Percentiles rank a stretch among this genome's conserved stretches.
phyloP scores from a whole-genome alignment of 176 grass and related monocot genomes.

The Bothriochloa decipiens region DNA sequence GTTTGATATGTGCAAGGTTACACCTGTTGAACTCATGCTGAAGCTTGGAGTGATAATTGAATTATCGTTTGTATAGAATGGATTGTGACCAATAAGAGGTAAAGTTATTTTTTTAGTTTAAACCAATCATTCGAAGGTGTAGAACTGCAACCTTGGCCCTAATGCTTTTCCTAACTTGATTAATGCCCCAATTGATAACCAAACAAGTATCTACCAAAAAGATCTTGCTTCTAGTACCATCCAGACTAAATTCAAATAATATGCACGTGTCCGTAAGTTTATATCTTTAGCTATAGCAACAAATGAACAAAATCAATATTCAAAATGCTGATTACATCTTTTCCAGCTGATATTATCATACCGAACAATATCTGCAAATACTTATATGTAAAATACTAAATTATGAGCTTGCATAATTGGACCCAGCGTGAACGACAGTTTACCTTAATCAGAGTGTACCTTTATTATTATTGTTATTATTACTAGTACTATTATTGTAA shows the following conservation, averaged over 20 bases:
- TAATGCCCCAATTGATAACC: neutral
- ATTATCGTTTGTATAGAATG: neutral
- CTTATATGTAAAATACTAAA: neutral
- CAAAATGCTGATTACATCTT: neutral
- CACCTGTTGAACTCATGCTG: slow-evolving; percentile 4
- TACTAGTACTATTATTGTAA: neutral
- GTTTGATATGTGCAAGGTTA: neutral
- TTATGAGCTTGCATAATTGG: neutral
- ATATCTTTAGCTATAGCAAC: neutral
- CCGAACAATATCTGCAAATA: too few relatives aligned
- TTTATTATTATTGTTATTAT: neutral
- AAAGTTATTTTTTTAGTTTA: neutral
- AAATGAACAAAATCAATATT: neutral
- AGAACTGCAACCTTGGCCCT: neutral
- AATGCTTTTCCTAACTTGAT: neutral
- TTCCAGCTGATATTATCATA: neutral
- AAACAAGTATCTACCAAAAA: neutral
- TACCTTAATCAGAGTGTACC: neutral
- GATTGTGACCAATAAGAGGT: neutral
- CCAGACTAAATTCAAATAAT: neutral
- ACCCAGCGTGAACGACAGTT: neutral
- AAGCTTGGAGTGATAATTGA: neutral
- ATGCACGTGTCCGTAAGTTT: neutral
- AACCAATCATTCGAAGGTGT: neutral
- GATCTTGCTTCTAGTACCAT: neutral